Evolutionary conservation across 2,329 filamentous ascomycete genomes (phyloP).

Genomic region (Onygenales sp.): DNA sequence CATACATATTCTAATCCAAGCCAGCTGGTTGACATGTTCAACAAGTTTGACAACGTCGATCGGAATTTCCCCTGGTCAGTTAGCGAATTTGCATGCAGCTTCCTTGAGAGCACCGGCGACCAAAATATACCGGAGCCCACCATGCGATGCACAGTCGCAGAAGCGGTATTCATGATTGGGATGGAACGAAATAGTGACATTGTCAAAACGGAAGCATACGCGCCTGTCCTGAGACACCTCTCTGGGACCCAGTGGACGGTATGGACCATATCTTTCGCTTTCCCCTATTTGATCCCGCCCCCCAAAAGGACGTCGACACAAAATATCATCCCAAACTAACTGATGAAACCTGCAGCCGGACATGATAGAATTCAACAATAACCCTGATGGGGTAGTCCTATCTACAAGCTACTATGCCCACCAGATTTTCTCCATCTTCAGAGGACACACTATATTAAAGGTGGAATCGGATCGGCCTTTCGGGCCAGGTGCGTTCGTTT

Average conservation of each 20-base stretch:
- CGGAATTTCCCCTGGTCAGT: slow-evolving; percentile 21
- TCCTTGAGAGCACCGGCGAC: slow-evolving; percentile 6
- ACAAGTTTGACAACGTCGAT: slow-evolving; percentile 45
- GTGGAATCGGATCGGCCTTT: slow-evolving; percentile 18
- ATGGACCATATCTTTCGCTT: slow-evolving; percentile 3
- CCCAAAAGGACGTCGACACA: neutral
- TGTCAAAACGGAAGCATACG: slow-evolving; percentile 27
- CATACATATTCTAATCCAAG: slow-evolving; percentile 46
- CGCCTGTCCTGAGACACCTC: slow-evolving; percentile 28
- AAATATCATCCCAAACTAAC: neutral
- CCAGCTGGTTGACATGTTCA: slow-evolving; percentile 41
- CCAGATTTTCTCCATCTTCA: slow-evolving; percentile 25
- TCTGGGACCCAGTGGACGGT: slow-evolving; percentile 26
- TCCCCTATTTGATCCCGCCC: neutral
- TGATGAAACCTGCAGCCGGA: slow-evolving; percentile 17
- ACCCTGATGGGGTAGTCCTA: slow-evolving; percentile 18
- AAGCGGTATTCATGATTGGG: slow-evolving; percentile 56
- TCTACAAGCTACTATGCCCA: slow-evolving; percentile 28
- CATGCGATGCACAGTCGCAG: slow-evolving; percentile 46
- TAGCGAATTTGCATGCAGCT: slow-evolving; percentile 21
- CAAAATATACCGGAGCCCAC: slow-evolving; percentile 7
- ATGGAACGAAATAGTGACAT: slow-evolving; percentile 29
- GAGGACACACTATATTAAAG: slow-evolving; percentile 21
- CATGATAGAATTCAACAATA: slow-evolving; percentile 22
- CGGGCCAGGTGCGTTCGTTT: slow-evolving; percentile 12